These are phyloP conservation scores for Ramichloridium luteum DNA, from an alignment of 2,329 filamentous ascomycete genomes.

Conservation along the genomic window DNA sequence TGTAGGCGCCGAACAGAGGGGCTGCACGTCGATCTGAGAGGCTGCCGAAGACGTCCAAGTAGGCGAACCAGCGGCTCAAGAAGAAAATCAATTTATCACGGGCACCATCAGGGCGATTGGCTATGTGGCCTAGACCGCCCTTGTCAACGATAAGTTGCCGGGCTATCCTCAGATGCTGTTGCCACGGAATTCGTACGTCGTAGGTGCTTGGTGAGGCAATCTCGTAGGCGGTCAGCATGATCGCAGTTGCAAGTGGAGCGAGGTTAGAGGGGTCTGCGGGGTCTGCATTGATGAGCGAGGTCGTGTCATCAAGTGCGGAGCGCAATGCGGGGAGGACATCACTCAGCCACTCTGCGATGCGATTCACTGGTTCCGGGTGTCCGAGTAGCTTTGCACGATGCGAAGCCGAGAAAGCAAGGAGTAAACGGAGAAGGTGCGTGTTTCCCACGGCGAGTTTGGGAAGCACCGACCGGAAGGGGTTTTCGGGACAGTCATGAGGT, in stretches of 20 bases:
- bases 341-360: slow-evolving; percentile 70
- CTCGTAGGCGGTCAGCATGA: slow-evolving; percentile 74
- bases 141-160: slow-evolving; percentile 61
- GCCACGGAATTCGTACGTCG: slow-evolving; percentile 70
- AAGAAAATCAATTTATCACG: slow-evolving; percentile 55
- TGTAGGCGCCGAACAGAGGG: slow-evolving; percentile 31
- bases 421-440: slow-evolving; percentile 59
- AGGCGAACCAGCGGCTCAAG: slow-evolving; percentile 70
- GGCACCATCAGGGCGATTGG: slow-evolving; percentile 27
- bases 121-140: slow-evolving; percentile 40
- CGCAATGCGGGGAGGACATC: slow-evolving; percentile 65
- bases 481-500: slow-evolving; percentile 49
- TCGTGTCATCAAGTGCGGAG: slow-evolving; percentile 40
- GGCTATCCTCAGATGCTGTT: slow-evolving; percentile 63
- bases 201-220: slow-evolving; percentile 75
- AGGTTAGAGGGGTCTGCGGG: slow-evolving; percentile 53
- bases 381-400: slow-evolving; percentile 64
- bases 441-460: slow-evolving; percentile 57
- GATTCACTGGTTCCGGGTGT: slow-evolving; percentile 60
- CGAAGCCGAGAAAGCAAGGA: slow-evolving; percentile 74
- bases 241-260: slow-evolving; percentile 64
- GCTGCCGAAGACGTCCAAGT: slow-evolving; percentile 67
- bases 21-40: slow-evolving; percentile 41
- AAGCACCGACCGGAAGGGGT: slow-evolving; percentile 48
- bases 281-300: slow-evolving; percentile 15